phyloP scores from a whole-genome alignment of 345 rosid genomes.

The Hirschfeldia incana region DNA sequence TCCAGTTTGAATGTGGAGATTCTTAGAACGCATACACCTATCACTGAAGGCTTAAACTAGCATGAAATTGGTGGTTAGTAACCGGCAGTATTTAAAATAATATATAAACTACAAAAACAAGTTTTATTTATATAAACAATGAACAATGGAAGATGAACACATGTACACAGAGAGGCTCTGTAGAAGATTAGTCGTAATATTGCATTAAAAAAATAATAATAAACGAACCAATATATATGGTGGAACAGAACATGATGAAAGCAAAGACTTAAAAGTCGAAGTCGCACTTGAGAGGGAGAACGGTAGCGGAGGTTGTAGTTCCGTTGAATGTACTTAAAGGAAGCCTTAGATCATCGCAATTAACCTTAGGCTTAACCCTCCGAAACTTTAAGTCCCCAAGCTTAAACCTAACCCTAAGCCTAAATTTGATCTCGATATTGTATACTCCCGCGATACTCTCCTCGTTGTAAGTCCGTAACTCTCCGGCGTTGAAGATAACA shows the following conservation, averaged over 20 bases:
- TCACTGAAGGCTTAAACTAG: no score
- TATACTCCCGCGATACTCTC: conserved; percentile 50
- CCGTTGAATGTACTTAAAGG: conserved; percentile 45
- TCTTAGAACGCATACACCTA: background rate
- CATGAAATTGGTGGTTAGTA: no score
- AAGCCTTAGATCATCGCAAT: conserved; percentile 62
- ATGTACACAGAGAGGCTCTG: background rate
- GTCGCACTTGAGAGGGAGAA: conserved; percentile 48
- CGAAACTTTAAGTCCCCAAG: conserved; percentile 53
- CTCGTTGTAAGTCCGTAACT: conserved; percentile 27
- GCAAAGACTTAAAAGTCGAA: conserved; percentile 43
- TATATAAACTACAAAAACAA: no score
- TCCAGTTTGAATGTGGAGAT: background rate
- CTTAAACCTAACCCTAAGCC: conserved; percentile 63
- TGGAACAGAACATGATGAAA: conserved; percentile 4
- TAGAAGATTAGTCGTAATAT: background rate
- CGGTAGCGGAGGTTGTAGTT: conserved; percentile 5
- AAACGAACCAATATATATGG: conserved; percentile 23
- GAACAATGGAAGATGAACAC: background rate
- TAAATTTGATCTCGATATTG: conserved; percentile 53
- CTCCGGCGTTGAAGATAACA: conserved; percentile 39
- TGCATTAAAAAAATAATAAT: background rate
- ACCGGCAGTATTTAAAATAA: no score
- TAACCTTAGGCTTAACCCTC: conserved; percentile 54
- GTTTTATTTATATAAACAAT: background rate